These are phyloP conservation scores for Cladosporium sp. DNA, from an alignment of 2,329 filamentous ascomycete genomes.

Conservation along the genomic window DNA sequence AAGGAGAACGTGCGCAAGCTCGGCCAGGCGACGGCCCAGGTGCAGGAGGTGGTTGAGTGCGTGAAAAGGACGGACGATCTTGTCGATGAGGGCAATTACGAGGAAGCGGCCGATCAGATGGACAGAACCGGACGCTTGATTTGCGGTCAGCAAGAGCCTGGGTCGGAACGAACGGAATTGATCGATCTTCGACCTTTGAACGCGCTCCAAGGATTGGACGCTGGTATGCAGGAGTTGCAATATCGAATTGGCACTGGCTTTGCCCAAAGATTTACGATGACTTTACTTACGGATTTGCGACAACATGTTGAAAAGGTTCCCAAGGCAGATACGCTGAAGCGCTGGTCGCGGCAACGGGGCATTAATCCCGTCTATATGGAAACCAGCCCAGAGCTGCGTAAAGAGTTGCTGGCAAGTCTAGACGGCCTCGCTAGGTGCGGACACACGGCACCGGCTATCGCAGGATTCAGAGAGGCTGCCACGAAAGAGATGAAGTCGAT, in stretches of 20 bases:
- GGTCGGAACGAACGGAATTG: conserved; percentile 28
- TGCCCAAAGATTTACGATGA: conserved; percentile 72
- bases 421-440: conserved; percentile 76
- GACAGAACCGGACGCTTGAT: conserved; percentile 76
- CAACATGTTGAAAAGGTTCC: conserved; percentile 74
- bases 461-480: conserved; percentile 76
- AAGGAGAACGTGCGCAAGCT: conserved; percentile 81
- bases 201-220: conserved; percentile 73
- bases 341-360: conserved; percentile 61
- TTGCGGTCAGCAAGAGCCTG: conserved; percentile 59
- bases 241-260: conserved; percentile 82
- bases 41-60: conserved; percentile 71
- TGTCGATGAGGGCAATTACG: conserved; percentile 78
- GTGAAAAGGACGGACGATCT: conserved; percentile 73
- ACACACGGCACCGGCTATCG: conserved; percentile 75
- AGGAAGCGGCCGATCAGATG: conserved; percentile 73
- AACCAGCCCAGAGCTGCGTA: conserved; percentile 66
- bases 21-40: conserved; percentile 75
- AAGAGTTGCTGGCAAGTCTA: conserved; percentile 66
- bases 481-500: conserved; percentile 81
- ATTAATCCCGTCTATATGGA: conserved; percentile 72
- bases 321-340: conserved; percentile 67
- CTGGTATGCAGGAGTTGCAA: conserved; percentile 71
- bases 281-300: conserved; percentile 74
- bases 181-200: conserved; percentile 72